These are phyloP conservation scores for Tolypocladium tropicale DNA, from an alignment of 2,329 filamentous ascomycete species.

Conservation along the genomic window DNA sequence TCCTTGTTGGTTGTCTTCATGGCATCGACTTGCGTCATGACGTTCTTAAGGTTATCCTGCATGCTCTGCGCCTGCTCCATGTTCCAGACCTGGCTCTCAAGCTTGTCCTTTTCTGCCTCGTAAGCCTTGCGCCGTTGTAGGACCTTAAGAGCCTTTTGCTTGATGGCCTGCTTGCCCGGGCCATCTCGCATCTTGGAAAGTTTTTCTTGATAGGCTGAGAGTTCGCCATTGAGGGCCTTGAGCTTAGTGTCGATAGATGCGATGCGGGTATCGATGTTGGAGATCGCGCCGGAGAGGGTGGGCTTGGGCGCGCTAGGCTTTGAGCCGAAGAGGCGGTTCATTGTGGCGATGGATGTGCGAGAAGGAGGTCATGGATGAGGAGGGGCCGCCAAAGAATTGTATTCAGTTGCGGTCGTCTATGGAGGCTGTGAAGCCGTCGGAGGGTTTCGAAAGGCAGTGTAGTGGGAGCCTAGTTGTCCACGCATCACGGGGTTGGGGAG, in stretches of 20 bases:
- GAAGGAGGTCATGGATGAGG: background rate
- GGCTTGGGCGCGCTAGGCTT: conserved; percentile 84
- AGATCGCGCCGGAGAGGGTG: conserved; percentile 72
- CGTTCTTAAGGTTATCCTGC: conserved; percentile 97
- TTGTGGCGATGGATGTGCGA: conserved; percentile 28
- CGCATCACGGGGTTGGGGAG: background rate
- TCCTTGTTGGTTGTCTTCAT: conserved; percentile 96
- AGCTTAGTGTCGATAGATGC: conserved; percentile 90
- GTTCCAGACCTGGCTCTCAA: conserved; percentile 93
- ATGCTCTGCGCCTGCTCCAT: conserved; percentile 98
- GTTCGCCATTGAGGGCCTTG: conserved; percentile 81
- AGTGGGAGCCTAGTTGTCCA: too few species aligned
- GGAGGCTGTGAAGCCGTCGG: background rate
- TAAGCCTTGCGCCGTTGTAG: conserved; percentile 90
- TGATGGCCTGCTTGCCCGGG: conserved; percentile 83
- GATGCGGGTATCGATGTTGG: conserved; percentile 75
- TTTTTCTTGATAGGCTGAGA: conserved; percentile 77
- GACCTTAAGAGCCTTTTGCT: conserved; percentile 88
- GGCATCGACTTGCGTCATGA: conserved; percentile 95
- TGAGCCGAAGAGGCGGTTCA: conserved; percentile 94
- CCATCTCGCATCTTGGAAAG: conserved; percentile 91
- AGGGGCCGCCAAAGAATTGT: background rate
- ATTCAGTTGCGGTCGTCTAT: background rate
- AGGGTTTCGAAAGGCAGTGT: too few species aligned
- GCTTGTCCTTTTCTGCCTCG: conserved; percentile 86